These are phyloP conservation scores for Gloeophyllum trabeum DNA, from an alignment of 768 basidiomycete species.

Conservation along the genomic window DNA sequence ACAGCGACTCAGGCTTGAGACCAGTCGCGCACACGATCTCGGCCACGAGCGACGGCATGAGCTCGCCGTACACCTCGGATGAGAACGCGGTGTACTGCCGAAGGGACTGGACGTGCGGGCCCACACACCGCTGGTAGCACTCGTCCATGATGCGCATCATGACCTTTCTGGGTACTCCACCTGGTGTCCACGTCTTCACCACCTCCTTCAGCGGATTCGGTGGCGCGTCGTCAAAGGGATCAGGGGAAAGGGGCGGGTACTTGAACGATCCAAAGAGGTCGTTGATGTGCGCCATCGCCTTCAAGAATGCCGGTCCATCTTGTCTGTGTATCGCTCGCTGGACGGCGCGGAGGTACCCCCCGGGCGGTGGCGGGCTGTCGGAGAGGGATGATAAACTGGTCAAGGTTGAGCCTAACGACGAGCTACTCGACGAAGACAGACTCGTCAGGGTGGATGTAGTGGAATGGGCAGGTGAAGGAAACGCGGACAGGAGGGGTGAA, in stretches of 20 bases:
- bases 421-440: constrained; percentile 19
- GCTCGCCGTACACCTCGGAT: constrained; percentile 82
- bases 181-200: constrained; percentile 37
- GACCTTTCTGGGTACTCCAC: constrained; percentile 52
- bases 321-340: constrained; percentile 58
- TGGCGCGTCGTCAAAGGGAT: constrained; percentile 32
- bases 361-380: constrained; percentile 6
- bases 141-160: constrained; percentile 76
- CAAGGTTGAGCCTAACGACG: constrained; percentile 16
- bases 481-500: constrained; percentile 23
- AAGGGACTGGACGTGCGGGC: constrained; percentile 76
- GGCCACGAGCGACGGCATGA: constrained; percentile 64
- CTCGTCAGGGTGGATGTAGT: constrained; percentile 15
- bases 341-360: constrained; percentile 43
- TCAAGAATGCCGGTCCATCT: constrained; percentile 64
- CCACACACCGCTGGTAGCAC: constrained; percentile 88
- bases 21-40: constrained; percentile 40
- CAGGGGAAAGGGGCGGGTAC: constrained; percentile 44
- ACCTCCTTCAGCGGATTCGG: constrained; percentile 38
- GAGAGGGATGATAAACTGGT: constrained; percentile 17
- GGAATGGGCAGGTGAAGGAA: constrained; percentile 22
- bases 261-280: constrained; percentile 50
- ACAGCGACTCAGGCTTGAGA: constrained; percentile 32
- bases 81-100: constrained; percentile 77
- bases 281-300: constrained; percentile 53